phyloP scores from a whole-genome alignment of 1,139 yeast species.

The Taphrina populina region DNA sequence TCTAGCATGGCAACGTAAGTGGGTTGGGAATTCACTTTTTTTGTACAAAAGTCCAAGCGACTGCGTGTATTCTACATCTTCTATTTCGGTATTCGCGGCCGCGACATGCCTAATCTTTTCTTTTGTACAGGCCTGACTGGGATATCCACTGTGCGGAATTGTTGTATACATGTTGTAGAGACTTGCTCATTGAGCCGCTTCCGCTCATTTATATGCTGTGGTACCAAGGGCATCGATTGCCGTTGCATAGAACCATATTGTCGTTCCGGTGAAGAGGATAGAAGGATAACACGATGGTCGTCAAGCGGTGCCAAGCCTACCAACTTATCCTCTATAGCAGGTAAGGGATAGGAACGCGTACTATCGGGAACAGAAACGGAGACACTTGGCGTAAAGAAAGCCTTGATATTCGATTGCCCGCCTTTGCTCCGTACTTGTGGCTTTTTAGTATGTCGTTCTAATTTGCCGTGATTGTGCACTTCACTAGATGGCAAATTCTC shows the following conservation, averaged over 20 bases:
- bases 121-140: not conserved
- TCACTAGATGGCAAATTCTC: not conserved
- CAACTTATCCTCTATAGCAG: not conserved
- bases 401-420: conserved; percentile 7
- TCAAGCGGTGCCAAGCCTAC: not conserved
- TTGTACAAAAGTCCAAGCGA: not conserved
- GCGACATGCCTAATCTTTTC: conserved; percentile 28
- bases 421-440: too few species aligned
- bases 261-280: conserved; percentile 29
- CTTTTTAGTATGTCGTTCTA: not conserved
- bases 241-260: not conserved
- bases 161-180: not conserved
- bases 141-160: not conserved
- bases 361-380: not conserved
- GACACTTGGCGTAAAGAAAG: conserved; percentile 19
- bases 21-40: not conserved
- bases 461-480: not conserved
- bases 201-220: not conserved
- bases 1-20: not conserved
- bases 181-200: not conserved
- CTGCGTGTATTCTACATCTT: not conserved
- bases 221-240: not conserved
- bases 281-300: conserved; percentile 10
- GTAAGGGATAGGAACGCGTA: not conserved
- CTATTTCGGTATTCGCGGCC: conserved; percentile 13